phyloP scores from a whole-genome alignment of 345 rosid genomes.

The Citrus trifoliata region DNA sequence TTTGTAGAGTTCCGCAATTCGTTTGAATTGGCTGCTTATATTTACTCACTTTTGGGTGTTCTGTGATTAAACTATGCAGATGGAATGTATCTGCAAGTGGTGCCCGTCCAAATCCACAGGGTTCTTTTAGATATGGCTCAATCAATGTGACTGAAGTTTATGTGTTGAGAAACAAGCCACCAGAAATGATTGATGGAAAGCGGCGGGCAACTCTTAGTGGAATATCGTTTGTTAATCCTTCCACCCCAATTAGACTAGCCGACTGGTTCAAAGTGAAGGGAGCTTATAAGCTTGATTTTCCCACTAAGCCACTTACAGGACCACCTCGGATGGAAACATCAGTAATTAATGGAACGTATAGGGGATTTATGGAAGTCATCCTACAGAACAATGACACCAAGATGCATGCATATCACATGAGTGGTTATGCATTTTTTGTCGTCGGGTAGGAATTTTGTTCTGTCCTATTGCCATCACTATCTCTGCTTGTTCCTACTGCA shows the following conservation, averaged over 20 bases:
- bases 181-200: slow-evolving; percentile 66
- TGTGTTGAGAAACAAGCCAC: slow-evolving; percentile 75
- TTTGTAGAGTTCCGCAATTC: background rate
- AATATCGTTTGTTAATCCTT: slow-evolving; percentile 77
- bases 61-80: slow-evolving; percentile 41
- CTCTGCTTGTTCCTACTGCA: background rate
- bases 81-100: slow-evolving; percentile 99
- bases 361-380: slow-evolving; percentile 93
- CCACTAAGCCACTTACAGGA: slow-evolving; percentile 71
- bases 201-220: slow-evolving; percentile 70
- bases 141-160: slow-evolving; percentile 91
- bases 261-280: slow-evolving; percentile 80
- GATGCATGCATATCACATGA: slow-evolving; percentile 89
- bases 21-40: background rate
- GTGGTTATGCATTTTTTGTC: slow-evolving; percentile 91
- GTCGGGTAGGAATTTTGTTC: slow-evolving; percentile 59
- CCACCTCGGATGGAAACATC: slow-evolving; percentile 70
- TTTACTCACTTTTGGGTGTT: slow-evolving; percentile 5
- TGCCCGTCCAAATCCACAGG: slow-evolving; percentile 98
- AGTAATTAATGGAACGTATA: slow-evolving; percentile 84
- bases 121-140: slow-evolving; percentile 91
- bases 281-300: slow-evolving; percentile 91
- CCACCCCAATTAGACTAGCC: slow-evolving; percentile 92
- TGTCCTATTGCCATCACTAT: background rate
- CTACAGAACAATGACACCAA: slow-evolving; percentile 96